A percentile compares a stretch with the other conserved stretches of the same genome.
Conservation (phyloP, 352 stramenopile species). For the Phytopythium sindhum region DNA sequence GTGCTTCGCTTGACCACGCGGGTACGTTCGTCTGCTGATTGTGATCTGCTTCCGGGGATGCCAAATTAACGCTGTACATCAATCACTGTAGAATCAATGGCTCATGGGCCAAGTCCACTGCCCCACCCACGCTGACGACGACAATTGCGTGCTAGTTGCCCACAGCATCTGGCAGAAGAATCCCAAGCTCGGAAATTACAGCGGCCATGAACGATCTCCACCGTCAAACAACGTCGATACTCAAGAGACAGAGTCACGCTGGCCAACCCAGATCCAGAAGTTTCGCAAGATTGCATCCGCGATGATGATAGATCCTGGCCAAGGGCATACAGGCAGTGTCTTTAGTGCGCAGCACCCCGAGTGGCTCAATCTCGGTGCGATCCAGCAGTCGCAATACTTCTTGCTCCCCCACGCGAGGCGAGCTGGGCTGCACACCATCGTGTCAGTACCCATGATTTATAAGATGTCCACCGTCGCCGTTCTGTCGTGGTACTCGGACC, state of each 20-base stretch:
- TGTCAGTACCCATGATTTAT: conserved; percentile 79
- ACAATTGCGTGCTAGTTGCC: conserved; percentile 57
- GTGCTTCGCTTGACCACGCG: conserved; percentile 56
- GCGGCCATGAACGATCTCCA: not conserved
- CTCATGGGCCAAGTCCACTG: conserved; percentile 74
- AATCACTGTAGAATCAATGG: conserved; percentile 46
- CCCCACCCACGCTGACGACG: conserved; percentile 51
- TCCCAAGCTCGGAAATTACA: not conserved
- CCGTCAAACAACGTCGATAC: conserved; percentile 1
- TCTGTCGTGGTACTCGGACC: conserved; percentile 75
- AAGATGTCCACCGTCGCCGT: conserved; percentile 80
- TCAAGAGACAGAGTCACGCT: conserved; percentile 26
- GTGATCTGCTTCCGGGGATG: not conserved
- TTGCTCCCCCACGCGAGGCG: conserved; percentile 62
- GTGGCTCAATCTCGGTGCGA: conserved; percentile 50
- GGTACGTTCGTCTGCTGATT: conserved; percentile 34
- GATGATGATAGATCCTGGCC: conserved; percentile 74
- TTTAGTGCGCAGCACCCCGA: conserved; percentile 71
- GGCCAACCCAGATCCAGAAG: conserved; percentile 55
- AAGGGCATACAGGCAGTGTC: conserved; percentile 69
- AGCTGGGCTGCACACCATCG: conserved; percentile 57
- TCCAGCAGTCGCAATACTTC: conserved; percentile 70
- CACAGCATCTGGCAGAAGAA: conserved; percentile 77
- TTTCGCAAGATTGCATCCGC: conserved; percentile 70
- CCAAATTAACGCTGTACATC: not conserved